phyloP scores from a whole-genome alignment of 495 filamentous ascomycete genomes.

The Neurospora discreta region DNA sequence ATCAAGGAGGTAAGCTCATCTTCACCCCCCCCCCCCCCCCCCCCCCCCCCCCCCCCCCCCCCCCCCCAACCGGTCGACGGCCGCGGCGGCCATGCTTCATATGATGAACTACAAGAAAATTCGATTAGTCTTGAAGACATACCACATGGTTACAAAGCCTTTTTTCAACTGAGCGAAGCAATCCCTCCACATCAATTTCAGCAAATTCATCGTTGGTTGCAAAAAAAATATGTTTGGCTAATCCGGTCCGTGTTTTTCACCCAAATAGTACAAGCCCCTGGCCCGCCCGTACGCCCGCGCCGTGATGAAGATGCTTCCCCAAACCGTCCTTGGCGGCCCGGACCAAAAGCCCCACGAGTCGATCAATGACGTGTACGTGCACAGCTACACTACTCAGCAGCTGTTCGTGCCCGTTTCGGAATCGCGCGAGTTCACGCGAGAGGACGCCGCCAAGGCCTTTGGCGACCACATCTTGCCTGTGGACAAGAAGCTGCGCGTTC shows the following conservation, averaged over 20 bases:
- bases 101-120: conserved; percentile 65
- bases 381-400: conserved; percentile 67
- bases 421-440: conserved; percentile 79
- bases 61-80: not conserved
- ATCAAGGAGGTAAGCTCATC: conserved; percentile 48
- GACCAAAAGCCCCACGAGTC: conserved; percentile 51
- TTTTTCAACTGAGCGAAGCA: not conserved
- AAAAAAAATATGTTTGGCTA: not conserved
- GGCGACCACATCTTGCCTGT: conserved; percentile 59
- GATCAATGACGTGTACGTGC: conserved; percentile 84
- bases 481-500: conserved; percentile 80
- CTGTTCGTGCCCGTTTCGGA: conserved; percentile 86
- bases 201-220: not conserved
- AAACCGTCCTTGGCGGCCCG: conserved; percentile 18
- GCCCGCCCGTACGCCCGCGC: conserved; percentile 66
- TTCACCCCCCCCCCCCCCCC: too few species aligned
- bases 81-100: conserved; percentile 4
- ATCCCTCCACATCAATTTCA: not conserved
- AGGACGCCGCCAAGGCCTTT: conserved; percentile 82
- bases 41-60: too few species aligned
- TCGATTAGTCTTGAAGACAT: conserved; percentile 99
- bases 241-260: not conserved
- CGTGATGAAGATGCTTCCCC: conserved; percentile 70
- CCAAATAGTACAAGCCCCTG: conserved; percentile 57
- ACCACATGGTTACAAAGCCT: conserved; percentile 56